Percentiles rank a stretch among this genome's conserved stretches.
Conservation (phyloP, 2,329 filamentous ascomycete genomes). For the Teratosphaeria gauchensis region DNA sequence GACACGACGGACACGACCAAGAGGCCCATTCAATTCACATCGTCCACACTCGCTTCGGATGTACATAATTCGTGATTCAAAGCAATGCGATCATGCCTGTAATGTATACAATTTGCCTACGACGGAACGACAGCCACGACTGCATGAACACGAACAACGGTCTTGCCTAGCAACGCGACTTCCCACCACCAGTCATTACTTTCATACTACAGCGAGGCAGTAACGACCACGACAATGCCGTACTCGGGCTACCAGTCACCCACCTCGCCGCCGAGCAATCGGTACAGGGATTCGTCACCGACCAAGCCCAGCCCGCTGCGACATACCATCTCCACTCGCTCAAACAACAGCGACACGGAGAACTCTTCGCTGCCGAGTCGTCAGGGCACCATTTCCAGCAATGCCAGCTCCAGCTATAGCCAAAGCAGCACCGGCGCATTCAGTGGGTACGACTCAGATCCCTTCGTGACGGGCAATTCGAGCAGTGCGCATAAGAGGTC, state of each 20-base stretch:
- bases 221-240: conserved; percentile 1
- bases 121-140: neutral
- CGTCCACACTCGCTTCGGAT: neutral
- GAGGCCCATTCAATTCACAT: neutral
- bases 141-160: neutral
- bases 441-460: conserved; percentile 21
- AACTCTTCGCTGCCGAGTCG: conserved; percentile 17
- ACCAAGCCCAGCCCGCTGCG: conserved; percentile 26
- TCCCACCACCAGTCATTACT: neutral
- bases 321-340: conserved; percentile 24
- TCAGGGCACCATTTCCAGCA: conserved; percentile 20
- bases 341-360: conserved; percentile 24
- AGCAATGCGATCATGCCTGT: neutral
- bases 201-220: neutral
- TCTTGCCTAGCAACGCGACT: neutral
- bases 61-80: neutral
- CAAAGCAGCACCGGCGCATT: conserved; percentile 9
- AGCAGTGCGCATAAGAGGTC: conserved; percentile 17
- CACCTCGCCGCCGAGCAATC: conserved; percentile 23
- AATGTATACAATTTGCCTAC: neutral
- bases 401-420: conserved; percentile 20
- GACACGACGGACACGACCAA: neutral
- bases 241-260: conserved; percentile 17
- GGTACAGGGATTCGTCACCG: conserved; percentile 23
- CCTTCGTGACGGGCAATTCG: conserved; percentile 20